Evolutionary conservation across 192 early-diverging fungal species (phyloP), one percentile per base, ranked within the genome.

Genomic region (Geranomyces michiganensis): DNA sequence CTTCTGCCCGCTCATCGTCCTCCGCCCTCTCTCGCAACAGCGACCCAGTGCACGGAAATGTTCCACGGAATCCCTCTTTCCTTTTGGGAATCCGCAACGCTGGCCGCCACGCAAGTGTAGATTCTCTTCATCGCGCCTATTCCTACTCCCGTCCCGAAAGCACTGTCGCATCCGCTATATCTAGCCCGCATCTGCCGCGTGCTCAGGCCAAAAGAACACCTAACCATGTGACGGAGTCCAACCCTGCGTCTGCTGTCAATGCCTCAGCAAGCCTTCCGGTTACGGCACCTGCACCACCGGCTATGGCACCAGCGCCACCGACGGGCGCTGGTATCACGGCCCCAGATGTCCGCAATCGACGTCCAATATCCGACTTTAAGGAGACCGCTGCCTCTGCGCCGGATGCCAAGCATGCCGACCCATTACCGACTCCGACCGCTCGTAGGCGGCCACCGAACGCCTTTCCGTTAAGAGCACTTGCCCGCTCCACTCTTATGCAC

Each of bases 401-500:
- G n/a, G 24, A 53, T 6, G 24, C 24, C 3, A 53, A 53, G 36
- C 36, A 6, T 7, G 51, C 15, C 19, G 17, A n/a, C 4, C 15
- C 51, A 15, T 15, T 26, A 53, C 51, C 51, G 4, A n/a, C 51
- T 9, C 19, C 51, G n/a, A 53, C 51, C 51, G 19, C 51, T 2
- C 19, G 10, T 19, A 53, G 17, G 4, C 51, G 24, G 24, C 15
- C 51, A 26, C 51, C 51, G 4, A 4, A 53, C 51, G 19, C 51
- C 7, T 2, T 24, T 17, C 51, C 51, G 17, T 53, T 53, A n/a
- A 17, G n/a, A n/a, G n/a, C n/a, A 6, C 51, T 53, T 26, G 51
- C 51, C 51, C 51, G n/a, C 19, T 24, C 51, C 58, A 17, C 29
- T 17, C 59, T 79, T 32, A 15, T 76, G 15, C 56, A 65, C 0